phyloP scores from a whole-genome alignment of 495 filamentous ascomycete species.

The Penicillium salamii region DNA sequence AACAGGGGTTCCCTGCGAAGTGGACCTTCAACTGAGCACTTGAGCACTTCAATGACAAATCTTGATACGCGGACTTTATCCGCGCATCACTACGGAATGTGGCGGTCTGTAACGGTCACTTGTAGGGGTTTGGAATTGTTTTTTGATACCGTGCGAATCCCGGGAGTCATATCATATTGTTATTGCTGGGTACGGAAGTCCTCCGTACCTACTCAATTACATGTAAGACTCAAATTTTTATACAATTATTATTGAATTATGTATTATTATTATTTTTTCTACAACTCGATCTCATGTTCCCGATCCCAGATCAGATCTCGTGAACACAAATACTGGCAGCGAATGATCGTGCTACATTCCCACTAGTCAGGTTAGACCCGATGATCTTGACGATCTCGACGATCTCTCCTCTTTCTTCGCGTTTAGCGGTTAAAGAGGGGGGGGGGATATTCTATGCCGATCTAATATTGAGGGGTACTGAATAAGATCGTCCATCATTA shows the following conservation, averaged over 20 bases:
- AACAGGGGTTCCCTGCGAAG: constrained; percentile 10
- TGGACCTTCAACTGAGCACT: background rate
- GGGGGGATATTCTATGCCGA: background rate
- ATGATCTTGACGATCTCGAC: background rate
- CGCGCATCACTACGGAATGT: background rate
- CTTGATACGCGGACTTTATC: constrained; percentile 15
- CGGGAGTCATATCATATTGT: background rate
- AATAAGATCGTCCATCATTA: too few species aligned
- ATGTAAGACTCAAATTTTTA: too few species aligned
- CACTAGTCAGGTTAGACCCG: background rate
- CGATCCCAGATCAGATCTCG: constrained; percentile 9
- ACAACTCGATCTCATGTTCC: background rate
- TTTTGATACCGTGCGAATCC: background rate
- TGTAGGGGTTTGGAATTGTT: background rate
- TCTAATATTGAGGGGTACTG: background rate
- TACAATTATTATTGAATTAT: too few species aligned
- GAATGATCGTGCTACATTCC: constrained; percentile 1
- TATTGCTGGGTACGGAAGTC: too few species aligned
- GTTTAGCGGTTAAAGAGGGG: background rate
- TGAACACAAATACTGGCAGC: constrained; percentile 7
- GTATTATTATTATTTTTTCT: too few species aligned
- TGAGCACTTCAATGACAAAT: constrained; percentile 26
- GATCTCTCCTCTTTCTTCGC: background rate
- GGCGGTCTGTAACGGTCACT: constrained; percentile 10
- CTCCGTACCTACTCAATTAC: background rate